phyloP scores from a whole-genome alignment of 768 basidiomycete species.

The Pluteus cervinus region DNA sequence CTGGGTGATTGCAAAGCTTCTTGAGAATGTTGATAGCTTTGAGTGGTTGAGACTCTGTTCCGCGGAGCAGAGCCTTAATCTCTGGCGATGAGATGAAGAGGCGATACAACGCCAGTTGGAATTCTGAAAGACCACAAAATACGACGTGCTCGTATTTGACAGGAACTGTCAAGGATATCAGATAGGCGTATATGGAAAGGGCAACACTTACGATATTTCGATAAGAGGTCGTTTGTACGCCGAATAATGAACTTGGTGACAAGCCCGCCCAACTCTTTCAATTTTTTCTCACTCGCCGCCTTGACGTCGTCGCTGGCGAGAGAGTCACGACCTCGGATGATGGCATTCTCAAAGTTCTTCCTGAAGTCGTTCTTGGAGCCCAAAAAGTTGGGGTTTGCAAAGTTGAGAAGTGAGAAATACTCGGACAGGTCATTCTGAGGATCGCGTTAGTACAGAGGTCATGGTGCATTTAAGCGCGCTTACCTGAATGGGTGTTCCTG shows the following conservation, averaged over 20 bases:
- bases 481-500: conserved; percentile 91
- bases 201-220: conserved; percentile 77
- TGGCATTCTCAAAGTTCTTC: conserved; percentile 91
- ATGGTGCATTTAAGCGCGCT: conserved; percentile 3
- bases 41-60: conserved; percentile 86
- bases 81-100: conserved; percentile 91
- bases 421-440: conserved; percentile 85
- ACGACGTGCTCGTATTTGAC: conserved; percentile 99
- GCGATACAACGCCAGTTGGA: conserved; percentile 82
- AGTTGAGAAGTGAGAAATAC: conserved; percentile 90
- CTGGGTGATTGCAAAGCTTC: conserved; percentile 95
- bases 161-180: conserved; percentile 55
- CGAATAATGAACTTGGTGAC: conserved; percentile 95
- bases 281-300: conserved; percentile 79
- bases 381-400: conserved; percentile 87
- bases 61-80: conserved; percentile 84
- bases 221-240: conserved; percentile 88
- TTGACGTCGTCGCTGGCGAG: conserved; percentile 76
- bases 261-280: conserved; percentile 82
- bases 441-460: background rate
- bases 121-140: conserved; percentile 79
- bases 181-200: conserved; percentile 7
- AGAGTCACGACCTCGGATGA: conserved; percentile 86
- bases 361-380: conserved; percentile 88
- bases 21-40: conserved; percentile 94